Evolutionary conservation across 257 asterid genomes (phyloP).

Genomic region (Nicotiana tomentosiformis): DNA sequence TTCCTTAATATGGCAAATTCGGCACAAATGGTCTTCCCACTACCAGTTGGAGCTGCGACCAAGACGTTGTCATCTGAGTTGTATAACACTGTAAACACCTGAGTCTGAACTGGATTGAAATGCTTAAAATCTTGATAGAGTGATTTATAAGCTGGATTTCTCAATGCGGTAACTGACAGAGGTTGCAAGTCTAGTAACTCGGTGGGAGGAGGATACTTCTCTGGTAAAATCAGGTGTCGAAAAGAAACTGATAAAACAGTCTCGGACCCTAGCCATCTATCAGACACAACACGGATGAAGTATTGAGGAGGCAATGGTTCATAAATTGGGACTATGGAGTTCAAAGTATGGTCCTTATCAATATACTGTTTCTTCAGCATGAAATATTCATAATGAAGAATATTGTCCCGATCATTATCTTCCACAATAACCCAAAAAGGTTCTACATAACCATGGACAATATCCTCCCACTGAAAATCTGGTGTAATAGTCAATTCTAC

Average conservation of each 20-base stretch:
- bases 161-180: too few species aligned
- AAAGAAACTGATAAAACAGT: slow-evolving; percentile 33
- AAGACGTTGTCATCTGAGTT: too few species aligned
- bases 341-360: slow-evolving; percentile 36
- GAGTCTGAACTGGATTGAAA: too few species aligned
- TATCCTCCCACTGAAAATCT: slow-evolving; percentile 40
- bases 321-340: background rate
- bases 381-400: slow-evolving; percentile 38
- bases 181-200: slow-evolving; percentile 38
- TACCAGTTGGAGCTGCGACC: too few species aligned
- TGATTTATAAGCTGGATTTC: too few species aligned
- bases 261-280: slow-evolving; percentile 35
- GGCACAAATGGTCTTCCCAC: too few species aligned
- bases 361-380: slow-evolving; percentile 35
- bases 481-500: slow-evolving; percentile 39
- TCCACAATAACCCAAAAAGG: slow-evolving; percentile 43
- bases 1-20: too few species aligned
- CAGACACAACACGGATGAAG: slow-evolving; percentile 34
- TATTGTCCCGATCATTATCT: slow-evolving; percentile 33
- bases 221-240: slow-evolving; percentile 37
- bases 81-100: too few species aligned
- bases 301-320: slow-evolving; percentile 41
- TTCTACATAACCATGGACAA: slow-evolving; percentile 39
- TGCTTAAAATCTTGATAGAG: too few species aligned
- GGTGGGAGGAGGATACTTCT: slow-evolving; percentile 39